A percentile compares a stretch with the other conserved stretches of the same genome.
Conservation (phyloP, 1,139 yeast species). For the Lodderomyces theae region DNA sequence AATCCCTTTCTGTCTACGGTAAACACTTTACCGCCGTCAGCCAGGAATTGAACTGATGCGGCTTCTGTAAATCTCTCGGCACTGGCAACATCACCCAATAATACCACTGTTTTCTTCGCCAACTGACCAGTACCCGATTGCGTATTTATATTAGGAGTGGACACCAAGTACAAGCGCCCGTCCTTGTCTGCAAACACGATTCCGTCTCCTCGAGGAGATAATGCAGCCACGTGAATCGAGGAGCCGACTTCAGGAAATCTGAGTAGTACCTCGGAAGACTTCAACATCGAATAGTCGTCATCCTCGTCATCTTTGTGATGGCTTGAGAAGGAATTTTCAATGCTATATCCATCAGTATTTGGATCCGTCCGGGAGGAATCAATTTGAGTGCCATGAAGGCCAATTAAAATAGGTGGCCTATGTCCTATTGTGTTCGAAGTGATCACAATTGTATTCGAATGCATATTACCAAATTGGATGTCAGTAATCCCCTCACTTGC, state of each 20-base stretch:
- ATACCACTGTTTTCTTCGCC: slow-evolving; percentile 53
- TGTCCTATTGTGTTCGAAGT: slow-evolving; percentile 38
- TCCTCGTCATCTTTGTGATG: slow-evolving; percentile 18
- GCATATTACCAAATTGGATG: slow-evolving; percentile 52
- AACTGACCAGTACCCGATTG: slow-evolving; percentile 22
- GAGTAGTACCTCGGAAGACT: slow-evolving; percentile 32
- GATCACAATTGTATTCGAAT: slow-evolving; percentile 35
- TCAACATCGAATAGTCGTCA: slow-evolving; percentile 18
- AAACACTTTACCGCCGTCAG: slow-evolving; percentile 77
- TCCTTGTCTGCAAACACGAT: slow-evolving; percentile 75
- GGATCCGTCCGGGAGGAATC: slow-evolving; percentile 20
- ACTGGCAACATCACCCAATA: slow-evolving; percentile 74
- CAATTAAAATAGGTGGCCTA: slow-evolving; percentile 36
- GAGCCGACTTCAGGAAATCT: slow-evolving; percentile 82
- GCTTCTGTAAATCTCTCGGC: slow-evolving; percentile 69
- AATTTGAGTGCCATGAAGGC: slow-evolving; percentile 36
- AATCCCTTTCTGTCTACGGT: slow-evolving; percentile 79
- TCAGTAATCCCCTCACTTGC: slow-evolving; percentile 90
- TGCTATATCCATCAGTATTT: slow-evolving; percentile 18
- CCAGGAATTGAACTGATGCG: slow-evolving; percentile 71
- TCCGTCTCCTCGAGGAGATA: slow-evolving; percentile 86
- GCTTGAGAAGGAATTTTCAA: slow-evolving; percentile 21
- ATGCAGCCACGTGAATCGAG: slow-evolving; percentile 65
- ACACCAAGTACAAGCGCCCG: slow-evolving; percentile 70
- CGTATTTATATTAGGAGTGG: slow-evolving; percentile 52